Base-by-base conservation (phyloP, 2,329 filamentous ascomycete genomes). In the Fusarium miscanthi region DNA sequence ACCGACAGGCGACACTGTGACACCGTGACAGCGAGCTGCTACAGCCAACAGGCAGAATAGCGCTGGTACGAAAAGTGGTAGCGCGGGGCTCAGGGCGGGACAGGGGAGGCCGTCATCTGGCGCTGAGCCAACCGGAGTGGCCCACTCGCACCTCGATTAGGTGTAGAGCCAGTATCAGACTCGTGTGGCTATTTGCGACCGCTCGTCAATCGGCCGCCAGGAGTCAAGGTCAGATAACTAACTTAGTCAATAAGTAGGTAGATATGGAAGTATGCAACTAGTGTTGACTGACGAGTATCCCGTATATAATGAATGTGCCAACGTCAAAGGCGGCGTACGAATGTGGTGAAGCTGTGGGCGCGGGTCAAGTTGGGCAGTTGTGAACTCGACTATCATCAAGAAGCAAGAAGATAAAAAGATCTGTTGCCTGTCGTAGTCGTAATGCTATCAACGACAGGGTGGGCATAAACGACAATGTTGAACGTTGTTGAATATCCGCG, bases 81-180 rank as follows among this genome's bases (percentile, higher is more conserved):
- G 76, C 76, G 76, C 77, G 76, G 74, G 77, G 77, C 76, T 79
- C 74, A 73, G 72, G 66, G 67, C 72, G 70, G 74, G 71, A 78
- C 76, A 78, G 70, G 76, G 76, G 75, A 74, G 68, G 53, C 73
- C 73, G 74, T 78, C 76, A 78, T 78, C 74, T 78, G 76, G 76
- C 74, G 76, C 74, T 77, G 74, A 77, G 76, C 74, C 76, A 78
- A 78, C 76, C 69, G 64, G 72, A 77, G 63, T 56, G 76, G 74
- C 68, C 76, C 76, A 78, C 76, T 63, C 64, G 63, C 65, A 68
- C 65, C 69, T 75, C 62, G 52, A 67, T 75, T 66, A 52, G 65
- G 66, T 71, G 65, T 74, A 69, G 59, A 63, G 66, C 52, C 48
- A 59, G 70, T 69, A 46, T 58, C 69, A 53, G 61, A 31, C 56